A percentile compares a stretch with the other conserved stretches of the same genome.
phyloP scores from a whole-genome alignment of 768 basidiomycete genomes.

The Auriscalpium vulgare region DNA sequence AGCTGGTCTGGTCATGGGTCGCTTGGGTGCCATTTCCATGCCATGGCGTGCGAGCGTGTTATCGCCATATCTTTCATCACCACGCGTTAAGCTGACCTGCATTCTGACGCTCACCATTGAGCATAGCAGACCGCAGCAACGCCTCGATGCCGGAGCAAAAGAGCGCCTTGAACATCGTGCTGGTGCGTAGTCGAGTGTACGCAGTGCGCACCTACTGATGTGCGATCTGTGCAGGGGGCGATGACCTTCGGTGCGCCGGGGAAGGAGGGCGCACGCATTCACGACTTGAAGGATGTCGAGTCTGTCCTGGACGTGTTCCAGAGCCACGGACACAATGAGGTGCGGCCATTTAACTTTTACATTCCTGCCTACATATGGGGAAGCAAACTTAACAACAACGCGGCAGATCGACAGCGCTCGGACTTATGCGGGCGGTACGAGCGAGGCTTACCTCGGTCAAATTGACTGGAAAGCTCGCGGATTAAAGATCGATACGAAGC shows the following conservation, averaged over 20 bases:
- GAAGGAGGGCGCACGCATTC: conserved; percentile 39
- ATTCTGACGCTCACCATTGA: too few species aligned
- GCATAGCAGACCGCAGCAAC: neutral
- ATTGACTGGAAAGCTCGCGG: conserved; percentile 42
- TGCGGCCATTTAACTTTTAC: conserved; percentile 14
- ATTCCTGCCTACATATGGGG: neutral
- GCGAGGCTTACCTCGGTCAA: conserved; percentile 38
- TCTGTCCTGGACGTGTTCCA: conserved; percentile 47
- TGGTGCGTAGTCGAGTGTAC: conserved; percentile 26
- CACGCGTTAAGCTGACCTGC: too few species aligned
- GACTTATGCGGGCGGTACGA: conserved; percentile 23
- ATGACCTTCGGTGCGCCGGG: conserved; percentile 49
- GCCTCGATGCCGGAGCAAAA: conserved; percentile 22
- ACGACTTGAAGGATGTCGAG: conserved; percentile 39
- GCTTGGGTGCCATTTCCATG: too few species aligned
- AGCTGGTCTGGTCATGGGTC: too few species aligned
- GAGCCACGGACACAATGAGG: conserved; percentile 48
- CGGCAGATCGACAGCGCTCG: conserved; percentile 23
- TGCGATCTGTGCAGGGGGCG: conserved; percentile 31
- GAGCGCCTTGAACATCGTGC: conserved; percentile 41
- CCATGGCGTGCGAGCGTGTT: too few species aligned
- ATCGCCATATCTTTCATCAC: too few species aligned
- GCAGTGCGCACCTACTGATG: neutral
- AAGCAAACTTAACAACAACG: too few species aligned
- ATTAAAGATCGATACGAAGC: conserved; percentile 52